Evolutionary conservation across 1,284 basidiomycete genomes (phyloP).

Genomic region (Ustilago shanxiensis): DNA sequence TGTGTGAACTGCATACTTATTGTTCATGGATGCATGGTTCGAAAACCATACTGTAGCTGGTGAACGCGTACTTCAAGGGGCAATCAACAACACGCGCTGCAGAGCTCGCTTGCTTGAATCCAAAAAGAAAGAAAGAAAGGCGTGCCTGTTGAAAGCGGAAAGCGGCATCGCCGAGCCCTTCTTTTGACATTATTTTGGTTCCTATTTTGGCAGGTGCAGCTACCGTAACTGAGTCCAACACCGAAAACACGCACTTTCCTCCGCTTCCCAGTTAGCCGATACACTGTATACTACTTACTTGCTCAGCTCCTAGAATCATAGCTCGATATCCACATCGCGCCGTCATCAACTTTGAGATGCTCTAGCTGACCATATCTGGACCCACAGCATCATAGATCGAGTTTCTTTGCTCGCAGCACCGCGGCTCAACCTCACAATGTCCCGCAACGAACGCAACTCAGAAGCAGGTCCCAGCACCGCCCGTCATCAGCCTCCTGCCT

Average conservation of each 20-base stretch:
- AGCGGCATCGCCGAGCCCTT: background rate
- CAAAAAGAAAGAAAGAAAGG: too few species aligned
- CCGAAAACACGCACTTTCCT: background rate
- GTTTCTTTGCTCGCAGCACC: background rate
- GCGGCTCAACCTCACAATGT: background rate
- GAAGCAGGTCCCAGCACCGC: constrained; percentile 24
- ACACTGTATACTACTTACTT: too few species aligned
- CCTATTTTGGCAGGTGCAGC: constrained; percentile 4
- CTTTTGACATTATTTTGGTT: background rate
- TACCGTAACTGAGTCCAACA: constrained; percentile 2
- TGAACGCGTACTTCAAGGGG: background rate
- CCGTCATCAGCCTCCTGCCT: constrained; percentile 10
- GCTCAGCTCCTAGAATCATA: background rate
- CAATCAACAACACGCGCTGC: background rate
- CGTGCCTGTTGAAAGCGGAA: constrained; percentile 6
- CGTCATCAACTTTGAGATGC: background rate
- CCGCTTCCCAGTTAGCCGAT: background rate
- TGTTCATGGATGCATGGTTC: background rate
- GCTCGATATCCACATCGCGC: background rate
- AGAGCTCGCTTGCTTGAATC: background rate
- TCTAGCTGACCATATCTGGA: background rate
- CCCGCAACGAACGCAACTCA: constrained; percentile 1
- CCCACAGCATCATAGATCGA: background rate
- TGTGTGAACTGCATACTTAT: background rate
- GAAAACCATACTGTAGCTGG: background rate